Percentiles rank a stretch among this genome's conserved stretches.
Conservation (phyloP, 139 green algal genomes). For the Gonium pectorale region DNA sequence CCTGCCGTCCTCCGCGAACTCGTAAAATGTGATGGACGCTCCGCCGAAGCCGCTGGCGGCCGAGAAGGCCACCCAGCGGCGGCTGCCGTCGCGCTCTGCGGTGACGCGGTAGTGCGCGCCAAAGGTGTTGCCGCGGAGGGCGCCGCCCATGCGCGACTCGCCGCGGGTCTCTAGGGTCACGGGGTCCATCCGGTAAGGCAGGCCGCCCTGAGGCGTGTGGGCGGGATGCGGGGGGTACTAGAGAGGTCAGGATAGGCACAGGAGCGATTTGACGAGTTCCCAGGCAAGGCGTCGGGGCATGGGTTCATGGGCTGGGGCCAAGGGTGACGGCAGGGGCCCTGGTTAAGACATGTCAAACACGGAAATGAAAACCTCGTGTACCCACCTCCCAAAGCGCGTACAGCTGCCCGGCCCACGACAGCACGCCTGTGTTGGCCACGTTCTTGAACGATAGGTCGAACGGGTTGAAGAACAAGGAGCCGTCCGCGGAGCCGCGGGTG, state of each 20-base stretch:
- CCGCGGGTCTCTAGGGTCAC: constrained; percentile 52
- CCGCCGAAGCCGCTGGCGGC: neutral
- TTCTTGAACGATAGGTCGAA: constrained; percentile 65
- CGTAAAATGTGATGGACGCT: constrained; percentile 43
- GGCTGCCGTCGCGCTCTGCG: neutral
- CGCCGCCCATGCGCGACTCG: constrained; percentile 56
- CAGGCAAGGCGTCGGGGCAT: no score
- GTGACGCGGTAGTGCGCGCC: constrained; percentile 63
- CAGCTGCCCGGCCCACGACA: constrained; percentile 59
- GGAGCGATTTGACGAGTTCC: no score
- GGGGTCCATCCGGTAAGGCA: constrained; percentile 59
- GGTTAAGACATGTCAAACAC: no score
- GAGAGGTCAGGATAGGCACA: no score
- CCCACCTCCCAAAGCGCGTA: constrained; percentile 65
- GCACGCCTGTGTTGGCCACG: constrained; percentile 68
- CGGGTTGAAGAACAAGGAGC: constrained; percentile 62
- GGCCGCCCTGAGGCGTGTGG: constrained; percentile 52
- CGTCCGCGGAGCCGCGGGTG: constrained; percentile 56
- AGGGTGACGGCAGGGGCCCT: no score
- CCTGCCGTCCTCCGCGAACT: constrained; percentile 42
- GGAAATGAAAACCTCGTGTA: neutral
- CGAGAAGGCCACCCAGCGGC: constrained; percentile 28
- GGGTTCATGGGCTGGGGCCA: no score
- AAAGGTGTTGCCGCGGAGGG: constrained; percentile 46
- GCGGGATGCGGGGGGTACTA: neutral